Conservation (phyloP, 2,329 filamentous ascomycete species). For the Trichoderma atroviride region DNA sequence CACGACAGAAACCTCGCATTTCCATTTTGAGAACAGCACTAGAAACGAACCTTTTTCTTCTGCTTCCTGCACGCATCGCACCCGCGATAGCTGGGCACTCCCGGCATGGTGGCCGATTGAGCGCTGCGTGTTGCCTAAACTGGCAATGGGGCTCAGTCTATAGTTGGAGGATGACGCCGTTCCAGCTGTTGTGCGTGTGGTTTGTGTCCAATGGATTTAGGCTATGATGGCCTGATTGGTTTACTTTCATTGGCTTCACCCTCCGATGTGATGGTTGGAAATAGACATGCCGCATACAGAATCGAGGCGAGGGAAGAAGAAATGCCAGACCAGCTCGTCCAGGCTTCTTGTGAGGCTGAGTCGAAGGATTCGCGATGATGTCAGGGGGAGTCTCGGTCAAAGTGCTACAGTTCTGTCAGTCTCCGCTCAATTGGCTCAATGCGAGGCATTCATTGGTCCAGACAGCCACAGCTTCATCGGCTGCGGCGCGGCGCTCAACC, state of each 20-base stretch:
- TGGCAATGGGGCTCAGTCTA: background rate
- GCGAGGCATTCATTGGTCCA: background rate
- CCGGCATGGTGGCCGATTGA: slow-evolving; percentile 45
- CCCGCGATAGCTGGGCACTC: slow-evolving; percentile 53
- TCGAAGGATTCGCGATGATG: slow-evolving; percentile 15
- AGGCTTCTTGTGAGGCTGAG: background rate
- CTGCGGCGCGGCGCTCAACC: slow-evolving; percentile 17
- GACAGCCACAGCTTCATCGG: background rate
- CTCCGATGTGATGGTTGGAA: background rate
- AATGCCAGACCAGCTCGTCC: background rate
- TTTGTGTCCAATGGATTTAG: background rate
- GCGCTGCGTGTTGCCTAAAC: slow-evolving; percentile 18
- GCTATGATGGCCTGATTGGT: background rate
- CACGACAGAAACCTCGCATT: background rate
- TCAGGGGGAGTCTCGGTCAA: background rate
- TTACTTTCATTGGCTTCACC: background rate
- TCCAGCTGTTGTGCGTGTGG: background rate
- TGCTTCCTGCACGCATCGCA: slow-evolving; percentile 55
- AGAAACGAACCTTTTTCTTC: slow-evolving; percentile 53
- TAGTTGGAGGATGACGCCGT: background rate
- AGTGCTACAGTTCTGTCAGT: background rate
- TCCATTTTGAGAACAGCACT: background rate
- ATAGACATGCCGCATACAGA: background rate
- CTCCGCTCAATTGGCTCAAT: background rate
- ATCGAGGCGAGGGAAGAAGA: background rate